Percentiles rank a stretch among this genome's conserved stretches.
Evolutionary conservation across 1,139 yeast species (phyloP).

Genomic region (Debaryomyces udenii): DNA sequence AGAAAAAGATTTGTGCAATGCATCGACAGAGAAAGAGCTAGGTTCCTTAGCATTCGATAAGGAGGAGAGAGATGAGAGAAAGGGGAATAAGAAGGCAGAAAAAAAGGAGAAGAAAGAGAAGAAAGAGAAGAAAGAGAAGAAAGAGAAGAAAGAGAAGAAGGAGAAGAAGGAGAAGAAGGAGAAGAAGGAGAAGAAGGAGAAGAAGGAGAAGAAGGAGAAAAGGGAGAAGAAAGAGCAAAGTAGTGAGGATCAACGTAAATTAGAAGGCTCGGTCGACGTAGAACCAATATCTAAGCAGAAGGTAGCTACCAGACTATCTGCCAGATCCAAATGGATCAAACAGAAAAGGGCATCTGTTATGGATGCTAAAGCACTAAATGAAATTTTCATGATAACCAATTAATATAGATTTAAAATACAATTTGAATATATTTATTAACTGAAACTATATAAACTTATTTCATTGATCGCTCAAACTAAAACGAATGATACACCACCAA

Average conservation of each 20-base stretch:
- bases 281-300: slow-evolving; percentile 32
- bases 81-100: slow-evolving; percentile 13
- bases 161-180: slow-evolving; percentile 26
- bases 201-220: slow-evolving; percentile 29
- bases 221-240: slow-evolving; percentile 33
- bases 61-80: slow-evolving; percentile 17
- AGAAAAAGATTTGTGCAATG: slow-evolving; percentile 26
- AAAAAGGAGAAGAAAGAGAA: slow-evolving; percentile 14
- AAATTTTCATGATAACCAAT: slow-evolving; percentile 82
- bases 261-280: slow-evolving; percentile 32
- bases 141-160: slow-evolving; percentile 22
- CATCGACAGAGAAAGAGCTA: slow-evolving; percentile 6
- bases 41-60: background rate
- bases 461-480: slow-evolving; percentile 19
- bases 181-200: slow-evolving; percentile 32
- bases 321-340: slow-evolving; percentile 81
- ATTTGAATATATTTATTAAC: slow-evolving; percentile 8
- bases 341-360: slow-evolving; percentile 90
- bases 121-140: slow-evolving; percentile 15
- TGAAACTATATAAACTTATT: slow-evolving; percentile 5
- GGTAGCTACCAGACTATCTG: slow-evolving; percentile 68
- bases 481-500: slow-evolving; percentile 44
- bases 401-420: slow-evolving; percentile 17
- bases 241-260: slow-evolving; percentile 11
- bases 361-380: slow-evolving; percentile 87